These are phyloP conservation scores for Citrus maxima DNA, from an alignment of 345 rosid species.

Conservation along the genomic window DNA sequence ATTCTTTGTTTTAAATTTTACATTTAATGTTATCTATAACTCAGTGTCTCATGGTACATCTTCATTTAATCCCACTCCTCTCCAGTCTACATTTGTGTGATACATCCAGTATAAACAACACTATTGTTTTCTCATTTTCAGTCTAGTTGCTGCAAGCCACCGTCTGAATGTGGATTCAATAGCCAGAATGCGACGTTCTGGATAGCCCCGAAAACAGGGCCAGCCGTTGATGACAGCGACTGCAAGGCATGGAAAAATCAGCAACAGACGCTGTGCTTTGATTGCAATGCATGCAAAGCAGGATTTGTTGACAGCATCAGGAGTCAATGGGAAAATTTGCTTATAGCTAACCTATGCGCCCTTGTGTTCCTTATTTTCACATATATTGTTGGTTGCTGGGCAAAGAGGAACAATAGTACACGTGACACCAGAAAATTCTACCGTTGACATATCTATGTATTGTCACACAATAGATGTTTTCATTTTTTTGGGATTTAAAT, in stretches of 20 bases:
- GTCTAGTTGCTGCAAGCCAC: conserved; percentile 56
- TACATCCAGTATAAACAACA: no score
- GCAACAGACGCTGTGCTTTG: conserved; percentile 30
- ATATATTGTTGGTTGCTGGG: conserved; percentile 29
- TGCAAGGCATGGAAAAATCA: conserved; percentile 38
- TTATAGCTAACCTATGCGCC: conserved; percentile 9
- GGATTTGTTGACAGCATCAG: conserved; percentile 35
- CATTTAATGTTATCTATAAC: no score
- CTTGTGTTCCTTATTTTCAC: conserved; percentile 16
- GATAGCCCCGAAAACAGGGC: conserved; percentile 2
- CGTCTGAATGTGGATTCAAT: conserved; percentile 29
- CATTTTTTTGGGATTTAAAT: neutral
- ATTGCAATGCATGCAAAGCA: conserved; percentile 46
- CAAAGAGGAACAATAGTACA: conserved; percentile 19
- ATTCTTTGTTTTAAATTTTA: no score
- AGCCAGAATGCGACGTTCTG: conserved; percentile 31
- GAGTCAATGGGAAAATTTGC: conserved; percentile 26
- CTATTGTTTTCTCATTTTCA: neutral
- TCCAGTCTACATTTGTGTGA: no score
- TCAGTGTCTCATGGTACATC: no score
- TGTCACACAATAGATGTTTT: neutral
- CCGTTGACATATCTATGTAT: neutral
- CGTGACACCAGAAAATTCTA: neutral
- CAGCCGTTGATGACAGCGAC: conserved; percentile 9
- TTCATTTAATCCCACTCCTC: no score